These are phyloP conservation scores for Mrakia blollopis DNA, from an alignment of 768 basidiomycete genomes.

Conservation along the genomic window DNA sequence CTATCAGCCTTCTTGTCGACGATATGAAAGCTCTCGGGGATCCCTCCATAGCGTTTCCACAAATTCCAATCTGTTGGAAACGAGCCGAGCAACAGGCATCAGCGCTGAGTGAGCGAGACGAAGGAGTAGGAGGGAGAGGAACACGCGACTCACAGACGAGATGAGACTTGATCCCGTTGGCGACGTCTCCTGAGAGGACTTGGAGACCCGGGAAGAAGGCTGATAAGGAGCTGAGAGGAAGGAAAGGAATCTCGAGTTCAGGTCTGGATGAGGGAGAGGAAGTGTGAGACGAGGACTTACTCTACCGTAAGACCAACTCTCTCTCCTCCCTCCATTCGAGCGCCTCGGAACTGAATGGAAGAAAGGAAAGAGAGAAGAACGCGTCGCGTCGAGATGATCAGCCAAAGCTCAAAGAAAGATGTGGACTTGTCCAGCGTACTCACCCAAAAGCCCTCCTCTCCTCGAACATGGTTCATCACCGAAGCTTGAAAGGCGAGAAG, in stretches of 20 bases:
- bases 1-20: conserved; percentile 49
- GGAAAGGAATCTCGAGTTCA: background rate
- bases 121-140: background rate
- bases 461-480: conserved; percentile 77
- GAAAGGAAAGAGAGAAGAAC: background rate
- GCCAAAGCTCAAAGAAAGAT: background rate
- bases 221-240: conserved; percentile 51
- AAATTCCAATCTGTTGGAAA: conserved; percentile 71
- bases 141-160: conserved; percentile 59
- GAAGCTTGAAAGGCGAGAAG: conserved; percentile 48
- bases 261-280: background rate
- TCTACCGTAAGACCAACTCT: conserved; percentile 75
- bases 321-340: conserved; percentile 75
- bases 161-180: conserved; percentile 77
- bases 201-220: conserved; percentile 98
- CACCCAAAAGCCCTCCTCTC: conserved; percentile 84
- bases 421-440: conserved; percentile 32
- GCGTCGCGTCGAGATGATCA: no score
- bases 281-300: conserved; percentile 48
- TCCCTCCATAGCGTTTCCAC: conserved; percentile 77
- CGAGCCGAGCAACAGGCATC: background rate
- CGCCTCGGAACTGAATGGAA: conserved; percentile 64
- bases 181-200: conserved; percentile 44
- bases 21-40: conserved; percentile 91
- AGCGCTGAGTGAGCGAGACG: background rate